Evolutionary conservation across 2,329 filamentous ascomycete species (phyloP), one percentile per base, ranked within the genome.

Genomic region (Pseudocercospora vitis): DNA sequence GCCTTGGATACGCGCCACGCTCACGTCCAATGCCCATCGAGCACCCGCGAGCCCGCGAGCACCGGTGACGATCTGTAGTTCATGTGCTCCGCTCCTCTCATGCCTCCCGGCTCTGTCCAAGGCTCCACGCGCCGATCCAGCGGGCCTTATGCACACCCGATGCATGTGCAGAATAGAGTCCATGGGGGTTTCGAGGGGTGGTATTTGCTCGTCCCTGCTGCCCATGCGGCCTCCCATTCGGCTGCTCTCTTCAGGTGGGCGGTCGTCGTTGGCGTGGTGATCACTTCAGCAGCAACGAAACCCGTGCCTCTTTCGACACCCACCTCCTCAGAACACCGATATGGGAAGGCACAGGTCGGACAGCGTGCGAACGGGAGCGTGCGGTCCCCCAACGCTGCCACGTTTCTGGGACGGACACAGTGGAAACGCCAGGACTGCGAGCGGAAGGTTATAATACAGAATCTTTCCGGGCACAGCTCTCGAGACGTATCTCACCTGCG

Each of bases 401-500:
- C 60, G 58, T 57, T 58, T 53, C 58, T 42, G 40, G 33, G 47
- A 52, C 46, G 53, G 52, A 53, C 52, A 57, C 49, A 57, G 54
- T 45, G 51, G 45, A 58, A 55, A 57, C 52, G 57, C 57, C n/a
- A 58, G 52, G 42, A 51, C 26, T 29, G 39, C 26, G 46, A 50
- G 50, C 44, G 39, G 49, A 42, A 48, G 26, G 39, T 39, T 60
- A 61, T 61, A 61, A 59, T n/a, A n/a, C n/a, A n/a, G 57, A 55
- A 48, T 52, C 50, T 50, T 55, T 50, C 45, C 8, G 29, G 47
- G 40, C 50, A 54, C 45, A 58, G 55, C 55, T 55, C 52, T 55
- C 52, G 48, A 49, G 54, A 57, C 51, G 58, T 59, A 60, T 59
- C 58, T 61, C 56, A 61, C 61, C 58, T 63, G 63, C 60, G 61